These are phyloP conservation scores for Plasmodium coatneyi DNA, from an alignment of 169 alveolate genomes.

Conservation along the genomic window DNA sequence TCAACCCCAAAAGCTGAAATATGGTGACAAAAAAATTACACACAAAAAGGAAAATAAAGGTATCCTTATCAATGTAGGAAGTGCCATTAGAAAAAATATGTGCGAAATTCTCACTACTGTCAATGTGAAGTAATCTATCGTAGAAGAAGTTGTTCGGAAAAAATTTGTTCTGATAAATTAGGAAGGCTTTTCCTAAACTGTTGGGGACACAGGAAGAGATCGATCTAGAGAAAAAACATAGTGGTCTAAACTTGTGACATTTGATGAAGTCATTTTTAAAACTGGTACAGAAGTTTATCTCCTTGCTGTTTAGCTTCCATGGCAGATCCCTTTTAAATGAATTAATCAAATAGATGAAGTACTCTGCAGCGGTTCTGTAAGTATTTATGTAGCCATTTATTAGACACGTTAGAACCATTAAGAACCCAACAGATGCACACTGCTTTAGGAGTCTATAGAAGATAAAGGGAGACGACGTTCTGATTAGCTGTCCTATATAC, in stretches of 20 bases:
- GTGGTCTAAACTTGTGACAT: slow-evolving; percentile 75
- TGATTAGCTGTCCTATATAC: slow-evolving; percentile 78
- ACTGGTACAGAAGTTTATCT: slow-evolving; percentile 63
- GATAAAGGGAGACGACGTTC: slow-evolving; percentile 79
- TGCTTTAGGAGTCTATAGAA: slow-evolving; percentile 78
- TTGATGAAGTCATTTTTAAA: slow-evolving; percentile 9
- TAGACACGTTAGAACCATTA: slow-evolving; percentile 80
- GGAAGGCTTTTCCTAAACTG: slow-evolving; percentile 65
- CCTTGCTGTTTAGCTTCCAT: slow-evolving; percentile 78
- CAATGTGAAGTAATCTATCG: not conserved
- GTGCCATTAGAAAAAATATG: slow-evolving; percentile 18
- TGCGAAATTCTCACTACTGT: not conserved
- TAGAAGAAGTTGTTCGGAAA: slow-evolving; percentile 28
- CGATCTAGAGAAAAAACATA: slow-evolving; percentile 75
- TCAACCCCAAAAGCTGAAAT: slow-evolving; percentile 79
- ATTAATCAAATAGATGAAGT: slow-evolving; percentile 77
- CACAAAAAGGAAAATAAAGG: slow-evolving; percentile 15
- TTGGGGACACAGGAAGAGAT: slow-evolving; percentile 62
- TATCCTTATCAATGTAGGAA: slow-evolving; percentile 55
- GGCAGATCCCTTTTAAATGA: slow-evolving; percentile 76
- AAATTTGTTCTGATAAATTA: slow-evolving; percentile 54
- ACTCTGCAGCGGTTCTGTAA: slow-evolving; percentile 78
- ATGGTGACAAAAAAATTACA: slow-evolving; percentile 57
- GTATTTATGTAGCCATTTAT: slow-evolving; percentile 74
- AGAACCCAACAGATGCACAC: slow-evolving; percentile 82